Evolutionary conservation across 352 stramenopile genomes (phyloP), one percentile per base, ranked within the genome.

Genomic region (Globisporangium iwayamae): DNA sequence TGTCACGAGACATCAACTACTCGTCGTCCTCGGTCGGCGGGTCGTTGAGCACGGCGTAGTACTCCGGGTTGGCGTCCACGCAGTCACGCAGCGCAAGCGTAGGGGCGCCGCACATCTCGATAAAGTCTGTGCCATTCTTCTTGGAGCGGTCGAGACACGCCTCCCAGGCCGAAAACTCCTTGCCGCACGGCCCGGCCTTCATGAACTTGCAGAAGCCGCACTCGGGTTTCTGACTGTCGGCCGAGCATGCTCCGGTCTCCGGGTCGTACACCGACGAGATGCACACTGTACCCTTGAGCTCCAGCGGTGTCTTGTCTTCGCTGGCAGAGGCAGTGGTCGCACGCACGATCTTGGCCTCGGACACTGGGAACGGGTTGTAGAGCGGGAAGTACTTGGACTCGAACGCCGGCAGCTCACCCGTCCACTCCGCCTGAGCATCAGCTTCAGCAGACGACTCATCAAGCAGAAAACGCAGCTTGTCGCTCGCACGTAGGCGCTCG

Each of bases 121-220:
- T 87, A 57, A 95, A 96, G 62, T 93, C 83, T 43, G 81, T 60
- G 9, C 85, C 81, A 32, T 67, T 74, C 65, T 81, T 74, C 72
- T 94, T 94, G 76, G 79, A 87, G 14, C 61, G 62, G 66, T 94
- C 80, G 10, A 96, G 73, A 71, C 88, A 96, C 39, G 79, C 72
- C 67, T 96, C 85, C 88, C 88, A 96, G 34, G 81, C 75, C 45
- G 76, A 83, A 67, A 96, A 96, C 68, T 91, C 71, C 34, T 69
- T 69, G 51, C 85, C 87, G 62, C 88, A 96, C 55, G 88, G 88
- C 0, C 88, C 88, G 25, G 84, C 85, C 73, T 95, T 94, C 86
- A 96, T 96, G 69, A 96, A 96, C 71, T 93, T 92, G 71, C 88
- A 96, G 63, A 94, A 96, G 60, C 86, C 87, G 62, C 88, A 96